Base-by-base conservation (phyloP, 2,329 filamentous ascomycete genomes). In the Cercospora nicotianae region DNA sequence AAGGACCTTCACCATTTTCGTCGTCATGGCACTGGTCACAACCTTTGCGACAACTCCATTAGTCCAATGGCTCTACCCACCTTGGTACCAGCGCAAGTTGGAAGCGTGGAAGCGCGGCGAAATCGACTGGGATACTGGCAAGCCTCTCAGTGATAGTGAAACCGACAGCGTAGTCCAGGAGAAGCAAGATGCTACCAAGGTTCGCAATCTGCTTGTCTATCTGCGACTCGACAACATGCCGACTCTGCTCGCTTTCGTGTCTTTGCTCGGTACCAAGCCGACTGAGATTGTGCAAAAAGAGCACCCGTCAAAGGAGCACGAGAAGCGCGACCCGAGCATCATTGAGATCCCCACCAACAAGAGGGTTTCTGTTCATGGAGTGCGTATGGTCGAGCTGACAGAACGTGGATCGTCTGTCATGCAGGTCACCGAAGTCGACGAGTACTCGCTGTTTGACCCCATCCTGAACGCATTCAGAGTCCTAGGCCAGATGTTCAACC, bases 371-470 rank as follows among this genome's bases (percentile, higher is more conserved):
- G 90, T 93, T 0, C 92, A 96, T 74, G 94, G 93, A 33, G 81
- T 97, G n/a, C 90, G 94, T 13, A 86, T 98, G 16, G 81, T 96
- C 60, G 92, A 96, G 76, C 86, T 98, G 12, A 96, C 92, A 0
- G 94, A 97, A 74, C 93, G 94, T 85, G 91, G 92, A 51, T 97
- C 94, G 0, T 94, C 93, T 18, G 94, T 97, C 74, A 98, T 98
- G 94, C 90, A 92, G 74, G 92, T 96, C 10, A 90, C 93, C 0
- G 93, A 96, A 75, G 85, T 90, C 3, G 90, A 93, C 45, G 92
- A 95, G 60, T 87, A 80, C 79, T 82, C 75, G 75, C 83, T 77
- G 71, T 83, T 73, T 72, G 94, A 98, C 75, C 93, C 94, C 0
- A 90, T 98, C 3, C 88, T 97, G 64, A 97, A 96, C 77, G 91